A percentile compares a stretch with the other conserved stretches of the same genome.
phyloP scores from a whole-genome alignment of 2,329 filamentous ascomycete genomes.

The Cercospora sp. region DNA sequence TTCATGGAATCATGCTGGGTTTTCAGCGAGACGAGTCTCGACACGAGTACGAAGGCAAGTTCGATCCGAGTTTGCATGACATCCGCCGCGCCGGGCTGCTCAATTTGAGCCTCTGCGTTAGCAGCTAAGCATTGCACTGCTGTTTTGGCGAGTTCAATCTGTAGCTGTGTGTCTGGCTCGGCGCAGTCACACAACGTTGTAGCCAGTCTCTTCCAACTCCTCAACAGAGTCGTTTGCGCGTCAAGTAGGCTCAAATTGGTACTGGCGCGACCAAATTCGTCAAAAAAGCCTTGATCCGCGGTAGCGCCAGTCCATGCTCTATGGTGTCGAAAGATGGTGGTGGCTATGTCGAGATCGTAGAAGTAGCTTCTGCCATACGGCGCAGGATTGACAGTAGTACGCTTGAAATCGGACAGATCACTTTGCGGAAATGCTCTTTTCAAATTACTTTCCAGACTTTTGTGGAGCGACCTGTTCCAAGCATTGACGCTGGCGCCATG shows the following conservation, averaged over 20 bases:
- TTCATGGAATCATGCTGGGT: conserved; percentile 55
- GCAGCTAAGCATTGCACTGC: conserved; percentile 75
- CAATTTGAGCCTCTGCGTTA: conserved; percentile 70
- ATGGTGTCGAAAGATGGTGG: conserved; percentile 75
- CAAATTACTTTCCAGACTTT: conserved; percentile 83
- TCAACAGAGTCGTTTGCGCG: conserved; percentile 81
- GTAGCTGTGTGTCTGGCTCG: conserved; percentile 57
- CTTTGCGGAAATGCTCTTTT: conserved; percentile 72
- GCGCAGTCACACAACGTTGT: conserved; percentile 73
- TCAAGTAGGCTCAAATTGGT: conserved; percentile 89
- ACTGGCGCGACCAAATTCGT: conserved; percentile 80
- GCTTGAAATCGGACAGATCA: conserved; percentile 75
- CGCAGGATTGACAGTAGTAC: conserved; percentile 57
- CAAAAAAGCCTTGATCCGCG: conserved; percentile 67
- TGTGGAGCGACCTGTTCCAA: conserved; percentile 86
- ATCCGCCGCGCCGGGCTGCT: conserved; percentile 78
- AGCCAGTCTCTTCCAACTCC: conserved; percentile 85
- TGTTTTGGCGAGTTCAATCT: conserved; percentile 71
- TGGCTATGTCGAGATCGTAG: conserved; percentile 76
- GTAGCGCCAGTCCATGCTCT: conserved; percentile 67
- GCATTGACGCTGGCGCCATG: conserved; percentile 75
- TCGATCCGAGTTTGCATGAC: conserved; percentile 76
- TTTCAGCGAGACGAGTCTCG: conserved; percentile 66
- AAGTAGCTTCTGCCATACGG: conserved; percentile 74
- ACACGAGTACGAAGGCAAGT: conserved; percentile 78